Conservation (phyloP, 176 grass and related monocot species). For the Phoenix dactylifera region DNA sequence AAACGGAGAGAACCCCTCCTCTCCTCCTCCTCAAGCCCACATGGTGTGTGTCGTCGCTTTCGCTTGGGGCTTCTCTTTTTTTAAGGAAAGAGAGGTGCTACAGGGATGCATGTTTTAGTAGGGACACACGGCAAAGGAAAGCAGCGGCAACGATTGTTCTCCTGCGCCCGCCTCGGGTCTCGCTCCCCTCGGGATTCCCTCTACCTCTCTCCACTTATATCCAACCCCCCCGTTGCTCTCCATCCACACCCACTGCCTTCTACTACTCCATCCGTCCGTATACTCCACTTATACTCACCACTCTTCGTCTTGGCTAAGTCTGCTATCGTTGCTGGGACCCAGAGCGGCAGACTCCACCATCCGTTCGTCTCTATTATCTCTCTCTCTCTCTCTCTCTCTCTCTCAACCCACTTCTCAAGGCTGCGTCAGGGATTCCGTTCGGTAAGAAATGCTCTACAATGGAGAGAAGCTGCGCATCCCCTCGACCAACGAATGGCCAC, state of each 20-base stretch:
- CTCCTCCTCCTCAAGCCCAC: not conserved
- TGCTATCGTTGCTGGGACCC: not conserved
- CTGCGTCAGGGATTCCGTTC: not conserved
- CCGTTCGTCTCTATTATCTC: not conserved
- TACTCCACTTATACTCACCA: not conserved
- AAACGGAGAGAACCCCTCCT: not conserved
- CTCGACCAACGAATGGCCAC: not conserved
- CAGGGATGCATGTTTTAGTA: not conserved
- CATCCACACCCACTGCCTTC: not conserved
- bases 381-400: not conserved
- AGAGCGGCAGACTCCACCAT: not conserved
- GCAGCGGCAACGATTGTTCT: conserved; percentile 14
- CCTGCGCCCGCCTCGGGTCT: too few species aligned
- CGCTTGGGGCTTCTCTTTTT: not conserved
- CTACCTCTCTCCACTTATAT: not conserved
- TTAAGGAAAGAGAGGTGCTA: not conserved
- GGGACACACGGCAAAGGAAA: not conserved
- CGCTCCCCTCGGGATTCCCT: conserved; percentile 9
- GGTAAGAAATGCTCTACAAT: conserved; percentile 3
- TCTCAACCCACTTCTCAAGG: too few species aligned
- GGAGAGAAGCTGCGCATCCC: not conserved
- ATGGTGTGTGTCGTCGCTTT: conserved; percentile 18
- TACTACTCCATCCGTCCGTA: not conserved
- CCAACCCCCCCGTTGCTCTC: not conserved
- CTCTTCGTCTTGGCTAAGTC: not conserved